These are phyloP conservation scores for Eleusine indica DNA, from an alignment of 176 grass and related monocot genomes.

Conservation along the genomic window DNA sequence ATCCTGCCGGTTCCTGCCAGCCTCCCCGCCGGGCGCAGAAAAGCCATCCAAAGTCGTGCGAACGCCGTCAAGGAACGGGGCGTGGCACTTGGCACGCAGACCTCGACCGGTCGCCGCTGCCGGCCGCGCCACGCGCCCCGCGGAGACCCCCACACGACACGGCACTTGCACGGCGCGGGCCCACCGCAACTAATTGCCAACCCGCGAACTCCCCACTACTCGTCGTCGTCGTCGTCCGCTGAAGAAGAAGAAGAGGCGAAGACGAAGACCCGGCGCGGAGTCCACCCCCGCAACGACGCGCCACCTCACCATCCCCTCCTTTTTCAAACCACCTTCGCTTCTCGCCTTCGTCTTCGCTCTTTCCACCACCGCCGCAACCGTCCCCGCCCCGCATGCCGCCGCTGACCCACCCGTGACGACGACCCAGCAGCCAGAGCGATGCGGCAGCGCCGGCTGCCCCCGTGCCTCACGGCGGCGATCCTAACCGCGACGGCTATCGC, in stretches of 20 bases:
- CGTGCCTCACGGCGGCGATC: slow-evolving; percentile 17
- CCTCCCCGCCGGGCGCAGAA: no score
- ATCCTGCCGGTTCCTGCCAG: no score
- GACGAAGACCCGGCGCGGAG: background rate
- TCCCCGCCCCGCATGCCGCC: background rate
- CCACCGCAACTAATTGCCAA: slow-evolving; percentile 33
- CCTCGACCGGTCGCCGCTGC: background rate
- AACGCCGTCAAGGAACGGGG: background rate
- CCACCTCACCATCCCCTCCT: background rate
- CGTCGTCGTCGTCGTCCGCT: background rate
- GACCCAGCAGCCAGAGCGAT: background rate
- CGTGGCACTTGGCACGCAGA: background rate
- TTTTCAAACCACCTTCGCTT: background rate
- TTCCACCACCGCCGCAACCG: background rate
- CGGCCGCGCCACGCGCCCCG: background rate
- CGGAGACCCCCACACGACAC: background rate
- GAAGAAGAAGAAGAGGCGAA: background rate
- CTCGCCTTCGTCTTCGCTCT: background rate
- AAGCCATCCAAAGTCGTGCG: no score
- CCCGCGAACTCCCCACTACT: background rate
- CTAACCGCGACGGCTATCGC: background rate
- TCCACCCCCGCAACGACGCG: background rate
- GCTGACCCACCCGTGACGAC: background rate
- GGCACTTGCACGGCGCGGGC: background rate
- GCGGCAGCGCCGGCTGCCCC: slow-evolving; percentile 14